Evolutionary conservation across 2,329 filamentous ascomycete species (phyloP).

Genomic region (Zopfia rhizophila): DNA sequence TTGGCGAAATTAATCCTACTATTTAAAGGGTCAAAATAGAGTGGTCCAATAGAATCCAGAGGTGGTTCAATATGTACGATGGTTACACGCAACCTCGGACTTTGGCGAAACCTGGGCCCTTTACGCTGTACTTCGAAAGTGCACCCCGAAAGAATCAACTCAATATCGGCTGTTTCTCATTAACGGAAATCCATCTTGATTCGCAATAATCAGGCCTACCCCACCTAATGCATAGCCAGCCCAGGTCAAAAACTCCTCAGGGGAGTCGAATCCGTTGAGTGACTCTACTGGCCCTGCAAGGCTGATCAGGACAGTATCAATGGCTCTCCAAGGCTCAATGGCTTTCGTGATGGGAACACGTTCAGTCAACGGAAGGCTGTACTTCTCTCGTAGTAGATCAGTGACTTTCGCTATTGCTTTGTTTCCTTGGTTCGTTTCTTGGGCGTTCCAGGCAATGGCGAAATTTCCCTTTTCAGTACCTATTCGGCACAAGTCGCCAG

Average conservation of each 20-base stretch:
- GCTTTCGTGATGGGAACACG: conserved; percentile 70
- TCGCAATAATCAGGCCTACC: conserved; percentile 10
- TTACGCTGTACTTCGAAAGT: conserved; percentile 68
- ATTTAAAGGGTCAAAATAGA: conserved; percentile 42
- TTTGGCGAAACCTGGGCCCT: conserved; percentile 62
- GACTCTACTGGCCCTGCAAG: conserved; percentile 31
- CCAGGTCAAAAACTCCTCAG: conserved; percentile 43
- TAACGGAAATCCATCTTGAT: conserved; percentile 18
- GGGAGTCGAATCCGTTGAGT: conserved; percentile 32
- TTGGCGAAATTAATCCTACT: conserved; percentile 35
- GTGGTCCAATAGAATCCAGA: conserved; percentile 33
- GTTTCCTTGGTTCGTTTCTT: conserved; percentile 53
- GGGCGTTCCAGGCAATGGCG: conserved; percentile 71
- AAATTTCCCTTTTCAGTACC: conserved; percentile 59
- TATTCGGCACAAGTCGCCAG: conserved; percentile 69
- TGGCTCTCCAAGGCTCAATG: conserved; percentile 46
- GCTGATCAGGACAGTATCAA: conserved; percentile 42
- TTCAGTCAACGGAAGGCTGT: conserved; percentile 77
- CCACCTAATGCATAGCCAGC: conserved; percentile 45
- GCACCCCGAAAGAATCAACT: conserved; percentile 76
- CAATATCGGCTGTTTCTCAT: conserved; percentile 65
- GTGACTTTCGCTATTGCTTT: conserved; percentile 68
- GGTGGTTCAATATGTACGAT: conserved; percentile 64
- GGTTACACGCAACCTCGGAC: conserved; percentile 65
- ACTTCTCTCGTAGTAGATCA: conserved; percentile 76